phyloP scores from a whole-genome alignment of 148 eudicot genomes.

The Heliamphora exappendiculata region DNA sequence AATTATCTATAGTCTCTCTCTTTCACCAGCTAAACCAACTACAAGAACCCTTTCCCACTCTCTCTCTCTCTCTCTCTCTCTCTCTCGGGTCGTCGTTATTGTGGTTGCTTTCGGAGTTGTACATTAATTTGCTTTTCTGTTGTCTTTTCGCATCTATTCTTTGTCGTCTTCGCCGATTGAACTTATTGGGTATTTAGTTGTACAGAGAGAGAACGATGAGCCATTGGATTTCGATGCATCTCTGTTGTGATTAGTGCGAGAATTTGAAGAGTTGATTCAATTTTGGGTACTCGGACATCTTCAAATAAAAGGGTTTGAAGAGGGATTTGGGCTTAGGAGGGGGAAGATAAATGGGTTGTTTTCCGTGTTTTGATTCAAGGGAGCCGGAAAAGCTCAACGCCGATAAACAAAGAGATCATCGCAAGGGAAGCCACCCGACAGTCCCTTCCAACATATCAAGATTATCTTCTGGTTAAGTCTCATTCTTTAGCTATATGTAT shows the following conservation, averaged over 20 bases:
- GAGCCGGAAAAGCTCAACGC: slow-evolving; percentile 63
- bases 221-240: background rate
- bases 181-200: too few relatives aligned
- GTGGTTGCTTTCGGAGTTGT: too few relatives aligned
- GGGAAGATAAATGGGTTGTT: slow-evolving; percentile 54
- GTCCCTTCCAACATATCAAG: slow-evolving; percentile 59
- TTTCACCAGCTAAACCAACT: too few relatives aligned
- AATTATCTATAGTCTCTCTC: too few relatives aligned
- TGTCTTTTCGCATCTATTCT: too few relatives aligned
- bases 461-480: slow-evolving; percentile 69
- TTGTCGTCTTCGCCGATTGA: too few relatives aligned
- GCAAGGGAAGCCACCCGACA: slow-evolving; percentile 26
- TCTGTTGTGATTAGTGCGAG: background rate
- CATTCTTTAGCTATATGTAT: background rate
- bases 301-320: background rate
- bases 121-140: too few relatives aligned
- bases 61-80: too few relatives aligned
- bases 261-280: slow-evolving; percentile 6
- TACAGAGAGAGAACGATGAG: background rate
- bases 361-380: slow-evolving; percentile 85
- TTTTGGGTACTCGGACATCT: background rate
- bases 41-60: too few relatives aligned
- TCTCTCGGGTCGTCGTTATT: too few relatives aligned
- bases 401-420: slow-evolving; percentile 38
- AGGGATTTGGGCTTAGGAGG: slow-evolving; percentile 2